Conservation (phyloP, 371 early-diverging fungal species). For the Apophysomyces elegans region DNA sequence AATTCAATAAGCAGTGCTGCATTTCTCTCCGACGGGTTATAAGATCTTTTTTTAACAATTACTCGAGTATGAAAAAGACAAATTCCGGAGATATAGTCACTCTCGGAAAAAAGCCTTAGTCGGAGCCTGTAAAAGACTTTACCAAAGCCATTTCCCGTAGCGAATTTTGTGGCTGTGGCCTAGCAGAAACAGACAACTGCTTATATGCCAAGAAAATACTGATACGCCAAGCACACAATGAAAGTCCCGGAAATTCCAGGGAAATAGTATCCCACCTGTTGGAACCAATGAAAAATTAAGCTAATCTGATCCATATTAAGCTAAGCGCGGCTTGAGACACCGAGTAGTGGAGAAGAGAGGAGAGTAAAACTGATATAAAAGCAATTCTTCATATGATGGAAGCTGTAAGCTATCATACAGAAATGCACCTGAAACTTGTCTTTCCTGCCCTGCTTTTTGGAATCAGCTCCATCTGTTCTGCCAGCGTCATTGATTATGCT, state of each 20-base stretch:
- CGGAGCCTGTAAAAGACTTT: not conserved
- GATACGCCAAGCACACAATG: not conserved
- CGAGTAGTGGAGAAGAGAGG: not conserved
- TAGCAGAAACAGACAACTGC: not conserved
- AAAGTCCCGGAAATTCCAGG: not conserved
- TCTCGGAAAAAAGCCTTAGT: not conserved
- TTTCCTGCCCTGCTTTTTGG: not conserved
- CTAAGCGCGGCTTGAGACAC: not conserved
- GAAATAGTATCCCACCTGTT: not conserved
- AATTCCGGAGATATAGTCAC: too few relatives aligned
- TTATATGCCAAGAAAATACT: not conserved
- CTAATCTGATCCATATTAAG: not conserved
- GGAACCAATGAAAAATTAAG: not conserved
- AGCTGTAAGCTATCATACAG: not conserved
- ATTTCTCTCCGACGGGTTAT: too few relatives aligned
- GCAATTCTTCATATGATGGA: not conserved
- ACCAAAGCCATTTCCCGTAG: not conserved
- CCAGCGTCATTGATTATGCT: not conserved
- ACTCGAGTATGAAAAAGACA: too few relatives aligned
- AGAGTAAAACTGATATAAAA: not conserved
- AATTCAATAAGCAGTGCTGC: too few relatives aligned
- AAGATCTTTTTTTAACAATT: too few relatives aligned
- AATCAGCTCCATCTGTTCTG: not conserved
- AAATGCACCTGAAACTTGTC: not conserved
- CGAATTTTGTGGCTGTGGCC: not conserved